phyloP scores from a whole-genome alignment of 257 asterid genomes.

The Cruciata laevipes region DNA sequence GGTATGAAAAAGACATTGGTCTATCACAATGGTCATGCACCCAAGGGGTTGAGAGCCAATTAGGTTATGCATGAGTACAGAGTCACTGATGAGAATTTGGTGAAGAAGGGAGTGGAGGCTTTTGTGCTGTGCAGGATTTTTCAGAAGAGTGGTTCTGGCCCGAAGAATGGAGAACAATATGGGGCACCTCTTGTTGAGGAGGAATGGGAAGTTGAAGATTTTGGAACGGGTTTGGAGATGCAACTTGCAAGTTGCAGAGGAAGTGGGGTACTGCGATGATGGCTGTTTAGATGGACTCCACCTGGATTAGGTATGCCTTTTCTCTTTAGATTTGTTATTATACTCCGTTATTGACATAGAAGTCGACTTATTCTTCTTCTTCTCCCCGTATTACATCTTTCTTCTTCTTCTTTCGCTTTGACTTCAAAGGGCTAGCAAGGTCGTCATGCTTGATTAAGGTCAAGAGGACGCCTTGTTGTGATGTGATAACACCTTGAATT shows the following conservation, averaged over 20 bases:
- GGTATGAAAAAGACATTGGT: conserved; percentile 98
- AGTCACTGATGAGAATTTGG: conserved; percentile 63
- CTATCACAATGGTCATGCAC: conserved; percentile 88
- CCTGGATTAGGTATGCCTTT: conserved; percentile 63
- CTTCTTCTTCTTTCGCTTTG: no score
- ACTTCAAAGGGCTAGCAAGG: no score
- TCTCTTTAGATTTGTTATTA: no score
- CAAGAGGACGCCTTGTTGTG: no score
- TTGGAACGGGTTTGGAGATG: conserved; percentile 35
- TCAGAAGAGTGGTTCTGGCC: conserved; percentile 98
- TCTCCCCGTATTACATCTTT: no score
- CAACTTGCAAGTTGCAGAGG: conserved; percentile 58
- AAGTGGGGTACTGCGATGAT: conserved; percentile 49
- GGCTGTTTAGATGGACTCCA: conserved; percentile 56
- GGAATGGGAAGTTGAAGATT: conserved; percentile 81
- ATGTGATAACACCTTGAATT: not conserved
- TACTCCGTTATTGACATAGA: no score
- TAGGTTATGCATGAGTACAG: conserved; percentile 99
- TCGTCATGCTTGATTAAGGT: not conserved
- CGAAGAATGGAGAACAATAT: conserved; percentile 91
- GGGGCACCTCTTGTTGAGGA: conserved; percentile 90
- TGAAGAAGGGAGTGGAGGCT: conserved; percentile 81
- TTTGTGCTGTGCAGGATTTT: conserved; percentile 81
- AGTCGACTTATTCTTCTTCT: no score
- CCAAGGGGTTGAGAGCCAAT: conserved; percentile 77